Evolutionary conservation across 2,329 filamentous ascomycete species (phyloP).

Genomic region (Catunica adiposa): DNA sequence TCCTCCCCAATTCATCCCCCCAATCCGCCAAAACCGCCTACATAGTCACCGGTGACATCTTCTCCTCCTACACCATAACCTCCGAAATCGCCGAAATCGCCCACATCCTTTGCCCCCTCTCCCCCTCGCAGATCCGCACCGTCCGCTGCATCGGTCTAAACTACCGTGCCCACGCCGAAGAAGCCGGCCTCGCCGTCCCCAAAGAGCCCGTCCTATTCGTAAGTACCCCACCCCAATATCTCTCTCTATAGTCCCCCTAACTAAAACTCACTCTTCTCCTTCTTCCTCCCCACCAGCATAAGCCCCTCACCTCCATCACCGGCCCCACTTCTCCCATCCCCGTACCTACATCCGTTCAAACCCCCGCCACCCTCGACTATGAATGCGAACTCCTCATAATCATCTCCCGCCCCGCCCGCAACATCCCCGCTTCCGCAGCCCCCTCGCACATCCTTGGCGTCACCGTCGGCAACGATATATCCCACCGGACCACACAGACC

Average conservation of each 20-base stretch:
- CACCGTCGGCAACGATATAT: conserved; percentile 62
- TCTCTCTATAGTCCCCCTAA: not conserved
- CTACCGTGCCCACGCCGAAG: conserved; percentile 54
- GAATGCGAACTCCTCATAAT: conserved; percentile 64
- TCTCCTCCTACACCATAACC: conserved; percentile 46
- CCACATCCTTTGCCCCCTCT: conserved; percentile 46
- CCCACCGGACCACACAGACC: conserved; percentile 61
- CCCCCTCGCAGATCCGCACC: conserved; percentile 44
- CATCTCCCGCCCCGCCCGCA: conserved; percentile 48
- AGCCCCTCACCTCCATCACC: conserved; percentile 47
- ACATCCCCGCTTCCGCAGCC: conserved; percentile 49
- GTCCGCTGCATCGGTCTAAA: conserved; percentile 57
- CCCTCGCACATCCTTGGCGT: conserved; percentile 62
- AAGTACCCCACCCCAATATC: not conserved
- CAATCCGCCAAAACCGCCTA: conserved; percentile 39
- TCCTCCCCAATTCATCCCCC: conserved; percentile 42
- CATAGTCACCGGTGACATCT: conserved; percentile 49
- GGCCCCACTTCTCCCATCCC: conserved; percentile 52
- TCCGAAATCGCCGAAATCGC: conserved; percentile 40
- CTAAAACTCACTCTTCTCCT: not conserved
- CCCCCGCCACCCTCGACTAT: conserved; percentile 53
- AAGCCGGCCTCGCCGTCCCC: conserved; percentile 48
- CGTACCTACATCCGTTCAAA: conserved; percentile 47
- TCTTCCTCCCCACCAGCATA: conserved; percentile 30
- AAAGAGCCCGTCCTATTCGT: conserved; percentile 54